Evolutionary conservation across 495 filamentous ascomycete genomes (phyloP).

Genomic region (Daldinia grandis): DNA sequence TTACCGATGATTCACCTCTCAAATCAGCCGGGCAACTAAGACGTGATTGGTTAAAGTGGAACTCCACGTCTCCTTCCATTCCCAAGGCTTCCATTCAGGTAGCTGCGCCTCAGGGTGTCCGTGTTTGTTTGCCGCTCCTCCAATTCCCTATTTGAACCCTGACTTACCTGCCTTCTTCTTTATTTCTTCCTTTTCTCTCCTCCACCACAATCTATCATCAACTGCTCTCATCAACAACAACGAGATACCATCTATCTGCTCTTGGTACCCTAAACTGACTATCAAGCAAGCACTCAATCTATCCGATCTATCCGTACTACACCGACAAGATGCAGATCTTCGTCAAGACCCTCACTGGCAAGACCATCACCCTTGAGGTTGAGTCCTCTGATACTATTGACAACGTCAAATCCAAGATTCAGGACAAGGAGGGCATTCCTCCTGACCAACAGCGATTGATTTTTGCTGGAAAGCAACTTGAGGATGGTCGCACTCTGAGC

Average conservation of each 20-base stretch:
- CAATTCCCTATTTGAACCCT: constrained; percentile 32
- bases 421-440: constrained; percentile 99
- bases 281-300: constrained; percentile 1
- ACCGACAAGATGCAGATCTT: constrained; percentile 85
- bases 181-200: constrained; percentile 7
- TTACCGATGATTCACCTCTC: constrained; percentile 44
- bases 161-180: constrained; percentile 27
- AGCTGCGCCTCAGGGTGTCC: constrained; percentile 41
- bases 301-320: constrained; percentile 12
- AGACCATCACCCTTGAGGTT: constrained; percentile 99
- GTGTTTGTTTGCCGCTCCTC: constrained; percentile 33
- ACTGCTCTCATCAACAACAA: constrained; percentile 49
- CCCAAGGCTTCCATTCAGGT: constrained; percentile 44
- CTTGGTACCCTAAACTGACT: background rate
- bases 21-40: constrained; percentile 6
- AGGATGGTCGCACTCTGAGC: constrained; percentile 93
- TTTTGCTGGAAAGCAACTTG: constrained; percentile 97
- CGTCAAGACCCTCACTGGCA: constrained; percentile 84
- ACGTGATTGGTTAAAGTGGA: constrained; percentile 31
- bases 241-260: constrained; percentile 6
- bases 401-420: constrained; percentile 98
- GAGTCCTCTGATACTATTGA: constrained; percentile 98
- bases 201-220: background rate
- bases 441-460: constrained; percentile 98
- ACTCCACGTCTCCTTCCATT: constrained; percentile 39